These are phyloP conservation scores for Mercurialis annua DNA, from an alignment of 345 rosid genomes.

Conservation along the genomic window DNA sequence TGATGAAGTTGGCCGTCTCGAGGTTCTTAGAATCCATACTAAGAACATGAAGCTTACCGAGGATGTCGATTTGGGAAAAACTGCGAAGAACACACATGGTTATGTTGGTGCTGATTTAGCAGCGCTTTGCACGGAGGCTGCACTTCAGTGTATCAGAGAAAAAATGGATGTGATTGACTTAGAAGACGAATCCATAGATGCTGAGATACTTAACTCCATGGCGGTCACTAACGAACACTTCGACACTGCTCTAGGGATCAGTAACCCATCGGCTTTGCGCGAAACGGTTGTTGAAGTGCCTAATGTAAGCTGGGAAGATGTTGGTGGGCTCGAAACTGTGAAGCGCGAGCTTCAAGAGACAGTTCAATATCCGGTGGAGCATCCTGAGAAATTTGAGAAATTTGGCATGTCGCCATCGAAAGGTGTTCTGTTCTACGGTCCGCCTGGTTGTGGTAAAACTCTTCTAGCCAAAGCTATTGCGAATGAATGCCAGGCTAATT, in stretches of 20 bases:
- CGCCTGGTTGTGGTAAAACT: conserved; percentile 98
- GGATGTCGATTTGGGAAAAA: conserved; percentile 90
- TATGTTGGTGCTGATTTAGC: conserved; percentile 99
- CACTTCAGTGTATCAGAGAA: conserved; percentile 96
- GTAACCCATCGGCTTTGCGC: conserved; percentile 84
- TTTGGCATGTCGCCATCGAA: conserved; percentile 97
- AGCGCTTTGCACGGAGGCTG: conserved; percentile 95
- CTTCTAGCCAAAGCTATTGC: conserved; percentile 97
- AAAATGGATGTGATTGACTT: conserved; percentile 97
- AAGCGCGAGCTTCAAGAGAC: conserved; percentile 98
- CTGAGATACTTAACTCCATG: conserved; percentile 91
- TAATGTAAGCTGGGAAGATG: conserved; percentile 82
- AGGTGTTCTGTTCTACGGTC: conserved; percentile 95
- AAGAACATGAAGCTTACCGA: conserved; percentile 99
- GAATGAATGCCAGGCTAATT: conserved; percentile 94
- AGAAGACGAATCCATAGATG: conserved; percentile 93
- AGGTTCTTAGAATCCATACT: conserved; percentile 94
- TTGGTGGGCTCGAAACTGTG: conserved; percentile 93
- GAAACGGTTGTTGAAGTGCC: conserved; percentile 99
- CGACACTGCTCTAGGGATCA: conserved; percentile 78
- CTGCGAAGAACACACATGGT: conserved; percentile 90
- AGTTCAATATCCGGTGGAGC: conserved; percentile 98
- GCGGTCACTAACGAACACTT: conserved; percentile 92
- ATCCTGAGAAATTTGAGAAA: conserved; percentile 94
- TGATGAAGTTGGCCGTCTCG: conserved; percentile 95